Conservation (phyloP, 805 yeast genomes). For the Pichia thaimueangensis region DNA sequence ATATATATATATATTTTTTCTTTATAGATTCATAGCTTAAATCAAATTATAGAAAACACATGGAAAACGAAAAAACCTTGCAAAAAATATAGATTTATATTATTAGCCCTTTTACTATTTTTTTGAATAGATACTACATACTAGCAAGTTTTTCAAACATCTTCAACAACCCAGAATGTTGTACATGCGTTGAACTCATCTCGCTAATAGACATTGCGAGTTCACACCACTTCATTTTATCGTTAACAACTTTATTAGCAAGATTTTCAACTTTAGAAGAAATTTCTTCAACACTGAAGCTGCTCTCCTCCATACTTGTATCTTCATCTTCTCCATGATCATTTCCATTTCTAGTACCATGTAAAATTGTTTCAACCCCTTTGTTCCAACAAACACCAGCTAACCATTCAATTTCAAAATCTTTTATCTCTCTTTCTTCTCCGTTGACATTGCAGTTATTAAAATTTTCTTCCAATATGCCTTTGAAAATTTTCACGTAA, state of each 20-base stretch:
- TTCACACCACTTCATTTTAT: background rate
- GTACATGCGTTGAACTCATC: background rate
- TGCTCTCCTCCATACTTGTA: background rate
- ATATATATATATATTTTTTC: too few species aligned
- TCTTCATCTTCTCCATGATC: background rate
- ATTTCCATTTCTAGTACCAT: background rate
- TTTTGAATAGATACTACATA: too few species aligned
- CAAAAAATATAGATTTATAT: too few species aligned
- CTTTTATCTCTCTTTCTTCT: slow-evolving; percentile 10
- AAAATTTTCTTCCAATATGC: background rate
- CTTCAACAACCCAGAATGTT: background rate
- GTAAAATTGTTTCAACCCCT: slow-evolving; percentile 27
- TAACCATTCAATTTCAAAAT: slow-evolving; percentile 31
- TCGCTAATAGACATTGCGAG: background rate
- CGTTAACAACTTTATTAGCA: background rate
- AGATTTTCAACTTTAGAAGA: background rate
- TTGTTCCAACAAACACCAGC: slow-evolving; percentile 34
- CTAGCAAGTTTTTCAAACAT: background rate
- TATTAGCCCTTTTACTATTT: too few species aligned
- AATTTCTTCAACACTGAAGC: background rate
- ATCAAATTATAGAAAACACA: too few species aligned
- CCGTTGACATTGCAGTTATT: too few species aligned
- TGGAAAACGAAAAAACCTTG: too few species aligned
- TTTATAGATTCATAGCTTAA: too few species aligned
- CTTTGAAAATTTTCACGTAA: slow-evolving; percentile 6